Percentiles rank a stretch among this genome's conserved stretches.
phyloP scores from a whole-genome alignment of 2,329 filamentous ascomycete species.

The Aspergillus vadensis region DNA sequence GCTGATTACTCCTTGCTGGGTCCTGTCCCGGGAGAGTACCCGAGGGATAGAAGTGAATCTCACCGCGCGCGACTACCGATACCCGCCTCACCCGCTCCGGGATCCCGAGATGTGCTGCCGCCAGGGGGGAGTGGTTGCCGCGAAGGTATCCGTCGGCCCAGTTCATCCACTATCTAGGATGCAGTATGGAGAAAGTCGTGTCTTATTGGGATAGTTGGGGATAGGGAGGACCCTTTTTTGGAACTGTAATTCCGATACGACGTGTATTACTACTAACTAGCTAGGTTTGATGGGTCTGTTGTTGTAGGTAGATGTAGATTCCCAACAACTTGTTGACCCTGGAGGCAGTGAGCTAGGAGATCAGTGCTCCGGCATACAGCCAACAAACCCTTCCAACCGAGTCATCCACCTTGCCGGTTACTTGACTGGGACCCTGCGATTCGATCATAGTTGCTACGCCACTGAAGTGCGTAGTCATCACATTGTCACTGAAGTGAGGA shows the following conservation, averaged over 20 bases:
- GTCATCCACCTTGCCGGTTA: not conserved
- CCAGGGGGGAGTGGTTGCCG: not conserved
- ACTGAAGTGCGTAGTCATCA: no score
- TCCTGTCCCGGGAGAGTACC: not conserved
- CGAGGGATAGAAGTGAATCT: not conserved
- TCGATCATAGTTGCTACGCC: no score
- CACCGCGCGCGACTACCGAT: not conserved
- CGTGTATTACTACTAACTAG: no score
- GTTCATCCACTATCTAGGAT: not conserved
- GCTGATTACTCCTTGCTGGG: not conserved
- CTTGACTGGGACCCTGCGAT: not conserved
- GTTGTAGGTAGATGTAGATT: not conserved
- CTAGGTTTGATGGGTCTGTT: not conserved
- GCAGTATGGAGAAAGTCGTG: not conserved
- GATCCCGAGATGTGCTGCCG: conserved; percentile 3
- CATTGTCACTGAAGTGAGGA: not conserved
- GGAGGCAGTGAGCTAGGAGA: not conserved
- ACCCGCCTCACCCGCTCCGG: not conserved
- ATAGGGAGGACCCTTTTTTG: no score
- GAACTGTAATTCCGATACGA: not conserved
- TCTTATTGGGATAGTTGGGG: no score
- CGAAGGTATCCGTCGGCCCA: not conserved
- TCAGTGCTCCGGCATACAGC: not conserved
- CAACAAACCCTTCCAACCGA: no score
- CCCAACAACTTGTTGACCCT: no score